These are phyloP conservation scores for Epichloe hybrida DNA, from an alignment of 2,329 filamentous ascomycete species.

Conservation along the genomic window DNA sequence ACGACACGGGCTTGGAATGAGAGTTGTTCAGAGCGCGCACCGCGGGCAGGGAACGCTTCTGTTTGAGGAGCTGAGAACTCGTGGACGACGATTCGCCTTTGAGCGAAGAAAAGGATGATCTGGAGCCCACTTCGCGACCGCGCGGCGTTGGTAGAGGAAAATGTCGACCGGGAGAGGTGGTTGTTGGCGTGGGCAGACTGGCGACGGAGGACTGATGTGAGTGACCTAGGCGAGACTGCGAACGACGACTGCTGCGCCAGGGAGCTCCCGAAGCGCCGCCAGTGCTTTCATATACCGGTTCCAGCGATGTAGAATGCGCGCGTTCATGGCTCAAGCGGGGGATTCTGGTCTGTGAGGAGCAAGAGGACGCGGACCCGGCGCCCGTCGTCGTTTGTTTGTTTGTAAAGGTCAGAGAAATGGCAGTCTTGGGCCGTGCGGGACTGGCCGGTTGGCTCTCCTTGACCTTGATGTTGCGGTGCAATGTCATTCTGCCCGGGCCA, in stretches of 20 bases:
- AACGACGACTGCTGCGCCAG: slow-evolving; percentile 39
- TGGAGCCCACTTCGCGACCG: slow-evolving; percentile 44
- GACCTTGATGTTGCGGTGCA: slow-evolving; percentile 85
- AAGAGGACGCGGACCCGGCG: not conserved
- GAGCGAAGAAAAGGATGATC: slow-evolving; percentile 39
- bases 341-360: slow-evolving; percentile 50
- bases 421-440: slow-evolving; percentile 56
- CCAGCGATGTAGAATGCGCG: slow-evolving; percentile 58
- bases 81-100: slow-evolving; percentile 51
- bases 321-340: slow-evolving; percentile 65
- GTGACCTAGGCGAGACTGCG: slow-evolving; percentile 56
- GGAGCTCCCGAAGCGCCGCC: slow-evolving; percentile 58
- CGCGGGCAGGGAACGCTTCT: slow-evolving; percentile 52
- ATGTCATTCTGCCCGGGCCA: slow-evolving; percentile 62
- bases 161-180: slow-evolving; percentile 39
- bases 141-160: slow-evolving; percentile 46
- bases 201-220: slow-evolving; percentile 55
- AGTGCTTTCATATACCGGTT: slow-evolving; percentile 84
- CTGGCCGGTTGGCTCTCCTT: slow-evolving; percentile 59
- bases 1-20: slow-evolving; percentile 34
- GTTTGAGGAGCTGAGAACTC: slow-evolving; percentile 48
- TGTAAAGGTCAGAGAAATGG: slow-evolving; percentile 82
- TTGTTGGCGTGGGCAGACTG: slow-evolving; percentile 47
- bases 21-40: slow-evolving; percentile 40
- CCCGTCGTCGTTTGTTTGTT: slow-evolving; percentile 44